A percentile compares a stretch with the other conserved stretches of the same genome.
Evolutionary conservation across 2,329 filamentous ascomycete genomes (phyloP).

Genomic region (Penicillium nordicum): DNA sequence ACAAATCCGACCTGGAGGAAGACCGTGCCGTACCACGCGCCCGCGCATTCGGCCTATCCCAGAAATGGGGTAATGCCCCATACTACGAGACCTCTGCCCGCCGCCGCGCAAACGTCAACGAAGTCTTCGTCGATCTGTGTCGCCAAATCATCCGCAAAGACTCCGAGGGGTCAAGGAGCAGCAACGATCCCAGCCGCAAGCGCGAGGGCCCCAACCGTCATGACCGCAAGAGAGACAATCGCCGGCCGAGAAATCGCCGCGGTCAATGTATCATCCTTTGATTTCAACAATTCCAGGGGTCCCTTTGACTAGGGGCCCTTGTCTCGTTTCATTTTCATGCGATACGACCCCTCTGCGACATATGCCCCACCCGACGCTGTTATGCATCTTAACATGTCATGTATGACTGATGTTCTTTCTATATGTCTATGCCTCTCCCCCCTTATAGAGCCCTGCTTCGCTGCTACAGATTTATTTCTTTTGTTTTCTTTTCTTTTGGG

Average conservation of each 20-base stretch:
- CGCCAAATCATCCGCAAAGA: constrained; percentile 78
- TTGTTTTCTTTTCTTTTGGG: constrained; percentile 23
- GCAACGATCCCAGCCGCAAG: constrained; percentile 30
- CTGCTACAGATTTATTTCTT: constrained; percentile 12
- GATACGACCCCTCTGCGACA: constrained; percentile 4
- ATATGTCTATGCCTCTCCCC: constrained; percentile 29
- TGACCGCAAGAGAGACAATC: constrained; percentile 35
- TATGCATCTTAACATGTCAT: constrained; percentile 29
- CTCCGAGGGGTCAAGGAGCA: constrained; percentile 35
- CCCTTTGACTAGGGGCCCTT: not conserved
- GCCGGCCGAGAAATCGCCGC: constrained; percentile 31
- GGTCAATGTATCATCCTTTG: constrained; percentile 42
- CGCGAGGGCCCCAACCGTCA: constrained; percentile 34
- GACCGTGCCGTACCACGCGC: constrained; percentile 74
- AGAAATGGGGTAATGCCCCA: constrained; percentile 78
- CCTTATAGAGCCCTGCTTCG: constrained; percentile 22
- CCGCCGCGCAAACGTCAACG: constrained; percentile 80
- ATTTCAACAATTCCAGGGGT: constrained; percentile 1
- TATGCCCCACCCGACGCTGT: constrained; percentile 20
- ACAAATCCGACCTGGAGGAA: constrained; percentile 87
- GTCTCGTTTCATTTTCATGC: constrained; percentile 8
- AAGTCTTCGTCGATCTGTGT: constrained; percentile 82
- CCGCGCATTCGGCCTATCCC: constrained; percentile 78
- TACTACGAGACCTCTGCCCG: constrained; percentile 89
- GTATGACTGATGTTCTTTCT: constrained; percentile 19